Base-by-base conservation (phyloP, 2,329 filamentous ascomycete genomes). In the Colletotrichum agaves region DNA sequence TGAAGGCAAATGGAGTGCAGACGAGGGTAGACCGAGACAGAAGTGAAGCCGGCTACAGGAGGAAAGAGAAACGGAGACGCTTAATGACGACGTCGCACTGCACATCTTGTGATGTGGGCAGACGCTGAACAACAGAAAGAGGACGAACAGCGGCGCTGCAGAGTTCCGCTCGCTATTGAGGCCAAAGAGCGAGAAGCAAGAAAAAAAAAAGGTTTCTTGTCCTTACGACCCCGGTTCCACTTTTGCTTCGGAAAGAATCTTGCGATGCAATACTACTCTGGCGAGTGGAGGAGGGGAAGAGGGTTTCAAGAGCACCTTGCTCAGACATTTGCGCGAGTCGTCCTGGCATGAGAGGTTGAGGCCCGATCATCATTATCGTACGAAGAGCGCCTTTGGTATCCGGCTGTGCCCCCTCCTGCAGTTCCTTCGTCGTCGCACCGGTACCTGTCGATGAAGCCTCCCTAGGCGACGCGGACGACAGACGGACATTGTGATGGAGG, bases 161-260 rank as follows among this genome's bases (percentile, higher is more conserved):
- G 23, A 15, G n/a, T 35, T 8, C 15, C 13, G 12, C 55, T 19
- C 12, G 41, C 31, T 31, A 19, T 23, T n/a, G 33, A 33, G n/a
- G 27, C 17, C 49, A 57, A 41, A 23, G 12, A 19, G 50, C 37
- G 12, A 43, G 21, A 21, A 52, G 31, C 31, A 46, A 43, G 17
- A 41, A 31, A 19, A 43, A 49, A 47, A 61, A 46, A 67, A 64
- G 33, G 60, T 63, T 59, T 67, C 52, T 55, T 67, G 60, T 59
- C 64, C 27, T 47, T 67, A 47, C 61, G 46, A 58, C 61, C 31
- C 44, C 57, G 58, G 53, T 23, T 47, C 64, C 64, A 67, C 64
- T 64, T 57, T 64, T 41, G 39, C 52, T 53, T 64, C 61, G 64
- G 64, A 67, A 41, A 63, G 64, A 67, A 63, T 67, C 44, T 64